These are phyloP conservation scores for Rhodotorula glutinis DNA, from an alignment of 1,284 basidiomycete species.

Conservation along the genomic window DNA sequence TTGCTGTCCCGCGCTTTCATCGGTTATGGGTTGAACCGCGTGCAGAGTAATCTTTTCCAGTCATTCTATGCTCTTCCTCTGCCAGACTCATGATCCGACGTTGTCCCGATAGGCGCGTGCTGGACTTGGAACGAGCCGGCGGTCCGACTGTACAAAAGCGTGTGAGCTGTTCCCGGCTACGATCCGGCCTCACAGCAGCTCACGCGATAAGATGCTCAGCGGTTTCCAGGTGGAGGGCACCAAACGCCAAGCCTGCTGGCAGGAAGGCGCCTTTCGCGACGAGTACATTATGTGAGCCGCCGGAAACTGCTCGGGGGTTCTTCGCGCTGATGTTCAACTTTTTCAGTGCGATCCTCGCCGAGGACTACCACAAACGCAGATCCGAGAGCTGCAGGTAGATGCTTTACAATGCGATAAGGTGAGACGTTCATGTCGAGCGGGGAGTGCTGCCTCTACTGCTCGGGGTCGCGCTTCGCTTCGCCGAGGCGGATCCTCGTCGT, in stretches of 20 bases:
- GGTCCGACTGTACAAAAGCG: constrained; percentile 4
- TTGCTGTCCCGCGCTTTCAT: constrained; percentile 13
- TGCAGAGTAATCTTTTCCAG: background rate
- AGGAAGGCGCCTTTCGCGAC: constrained; percentile 13
- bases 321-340: too few relatives aligned
- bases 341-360: background rate
- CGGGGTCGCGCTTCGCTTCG: constrained; percentile 29
- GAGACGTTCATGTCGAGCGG: background rate
- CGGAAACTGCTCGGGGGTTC: too few relatives aligned
- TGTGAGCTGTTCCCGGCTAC: background rate
- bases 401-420: background rate
- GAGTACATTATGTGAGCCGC: constrained; percentile 7
- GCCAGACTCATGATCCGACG: background rate
- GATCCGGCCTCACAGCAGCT: too few relatives aligned
- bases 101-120: background rate
- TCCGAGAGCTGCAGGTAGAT: background rate
- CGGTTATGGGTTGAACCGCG: constrained; percentile 6
- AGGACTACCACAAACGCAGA: background rate
- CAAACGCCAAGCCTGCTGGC: constrained; percentile 1
- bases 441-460: background rate
- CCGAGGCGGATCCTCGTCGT: constrained; percentile 31
- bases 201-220: background rate
- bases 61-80: too few relatives aligned
- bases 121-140: constrained; percentile 20
- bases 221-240: constrained; percentile 17